A percentile compares a stretch with the other conserved stretches of the same genome.
These are phyloP conservation scores for Mucor ambiguus DNA, from an alignment of 371 early-diverging fungal species.

Conservation along the genomic window DNA sequence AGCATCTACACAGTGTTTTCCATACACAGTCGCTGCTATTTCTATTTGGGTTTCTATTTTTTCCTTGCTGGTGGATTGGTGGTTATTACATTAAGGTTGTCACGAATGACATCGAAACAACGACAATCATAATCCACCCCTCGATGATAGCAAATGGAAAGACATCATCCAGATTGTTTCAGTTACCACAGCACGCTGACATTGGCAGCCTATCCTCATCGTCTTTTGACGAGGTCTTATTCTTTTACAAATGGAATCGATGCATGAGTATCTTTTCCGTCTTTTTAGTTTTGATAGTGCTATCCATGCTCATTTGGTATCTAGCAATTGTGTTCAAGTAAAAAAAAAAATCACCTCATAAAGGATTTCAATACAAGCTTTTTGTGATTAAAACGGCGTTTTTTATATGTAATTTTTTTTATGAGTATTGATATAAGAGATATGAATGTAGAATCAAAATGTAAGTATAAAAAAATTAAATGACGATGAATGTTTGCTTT, in stretches of 20 bases:
- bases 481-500: no score
- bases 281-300: slow-evolving; percentile 15
- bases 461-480: no score
- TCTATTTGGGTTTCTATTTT: slow-evolving; percentile 47
- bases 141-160: slow-evolving; percentile 41
- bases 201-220: background rate
- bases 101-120: background rate
- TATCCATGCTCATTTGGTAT: slow-evolving; percentile 36
- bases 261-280: slow-evolving; percentile 34
- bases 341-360: background rate
- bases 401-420: background rate
- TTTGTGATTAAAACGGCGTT: background rate
- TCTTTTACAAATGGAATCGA: slow-evolving; percentile 36
- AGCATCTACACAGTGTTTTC: slow-evolving; percentile 36
- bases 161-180: slow-evolving; percentile 12
- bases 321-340: background rate
- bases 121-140: slow-evolving; percentile 27
- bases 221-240: slow-evolving; percentile 11
- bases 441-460: background rate
- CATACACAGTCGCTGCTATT: slow-evolving; percentile 47
- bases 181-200: background rate
- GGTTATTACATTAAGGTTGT: slow-evolving; percentile 19
- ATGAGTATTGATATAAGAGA: background rate
- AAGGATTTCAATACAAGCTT: no score
- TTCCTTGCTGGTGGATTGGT: slow-evolving; percentile 54